These are phyloP conservation scores for Podospora didyma DNA, from an alignment of 495 filamentous ascomycete genomes.

Conservation along the genomic window DNA sequence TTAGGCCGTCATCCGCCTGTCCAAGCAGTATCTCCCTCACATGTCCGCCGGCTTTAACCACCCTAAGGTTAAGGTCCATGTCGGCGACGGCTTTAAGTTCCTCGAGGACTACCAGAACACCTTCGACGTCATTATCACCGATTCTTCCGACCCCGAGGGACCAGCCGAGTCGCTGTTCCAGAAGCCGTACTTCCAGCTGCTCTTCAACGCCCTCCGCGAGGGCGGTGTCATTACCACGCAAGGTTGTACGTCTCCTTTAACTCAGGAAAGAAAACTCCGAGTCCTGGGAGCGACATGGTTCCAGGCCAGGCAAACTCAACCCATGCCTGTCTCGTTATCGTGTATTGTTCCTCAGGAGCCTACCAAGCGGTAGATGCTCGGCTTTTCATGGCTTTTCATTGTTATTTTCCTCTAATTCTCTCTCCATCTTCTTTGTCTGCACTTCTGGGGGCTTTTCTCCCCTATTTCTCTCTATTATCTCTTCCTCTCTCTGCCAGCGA, in stretches of 20 bases:
- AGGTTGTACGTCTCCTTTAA: conserved; percentile 94
- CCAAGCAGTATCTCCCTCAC: conserved; percentile 94
- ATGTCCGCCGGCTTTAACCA: conserved; percentile 93
- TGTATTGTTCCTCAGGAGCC: conserved; percentile 20
- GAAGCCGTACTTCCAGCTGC: conserved; percentile 96
- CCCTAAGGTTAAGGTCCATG: conserved; percentile 83
- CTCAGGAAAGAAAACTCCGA: conserved; percentile 28
- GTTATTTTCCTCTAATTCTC: conserved; percentile 1
- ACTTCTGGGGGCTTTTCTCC: neutral
- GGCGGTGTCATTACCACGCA: conserved; percentile 99
- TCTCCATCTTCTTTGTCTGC: conserved; percentile 9
- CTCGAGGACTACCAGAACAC: conserved; percentile 86
- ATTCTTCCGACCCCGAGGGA: conserved; percentile 95
- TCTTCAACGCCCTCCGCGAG: conserved; percentile 81
- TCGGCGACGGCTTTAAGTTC: conserved; percentile 98
- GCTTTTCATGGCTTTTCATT: conserved; percentile 15
- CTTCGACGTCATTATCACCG: conserved; percentile 99
- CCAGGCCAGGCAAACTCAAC: conserved; percentile 22
- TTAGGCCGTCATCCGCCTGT: conserved; percentile 93
- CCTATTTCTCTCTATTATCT: too few relatives aligned
- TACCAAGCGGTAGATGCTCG: conserved; percentile 32
- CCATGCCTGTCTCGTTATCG: conserved; percentile 17
- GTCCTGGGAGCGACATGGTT: conserved; percentile 23
- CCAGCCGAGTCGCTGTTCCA: conserved; percentile 95
- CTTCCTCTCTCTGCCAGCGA: neutral